Conservation (phyloP, 2,329 filamentous ascomycete genomes). For the Sporothrix curviconia region DNA sequence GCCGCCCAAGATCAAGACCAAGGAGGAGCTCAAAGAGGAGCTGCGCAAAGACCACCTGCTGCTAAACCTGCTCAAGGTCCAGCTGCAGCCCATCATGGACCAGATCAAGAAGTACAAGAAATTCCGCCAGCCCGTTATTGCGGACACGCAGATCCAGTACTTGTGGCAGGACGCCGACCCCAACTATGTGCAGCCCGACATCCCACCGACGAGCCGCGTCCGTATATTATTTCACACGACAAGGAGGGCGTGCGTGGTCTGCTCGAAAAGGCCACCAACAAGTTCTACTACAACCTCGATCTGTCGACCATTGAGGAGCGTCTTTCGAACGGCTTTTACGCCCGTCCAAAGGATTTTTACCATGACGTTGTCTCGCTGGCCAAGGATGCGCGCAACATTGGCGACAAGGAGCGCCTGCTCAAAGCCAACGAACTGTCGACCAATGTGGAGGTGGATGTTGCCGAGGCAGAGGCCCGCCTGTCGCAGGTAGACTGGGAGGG, state of each 20-base stretch:
- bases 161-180: conserved; percentile 79
- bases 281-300: conserved; percentile 93
- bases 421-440: conserved; percentile 87
- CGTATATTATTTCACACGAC: conserved; percentile 75
- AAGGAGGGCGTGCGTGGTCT: conserved; percentile 71
- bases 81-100: conserved; percentile 93
- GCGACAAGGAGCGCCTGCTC: conserved; percentile 75
- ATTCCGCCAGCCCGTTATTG: conserved; percentile 75
- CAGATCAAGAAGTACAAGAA: conserved; percentile 92
- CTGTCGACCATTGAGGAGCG: conserved; percentile 89
- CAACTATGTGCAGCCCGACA: conserved; percentile 53
- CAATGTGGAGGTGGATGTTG: conserved; percentile 92
- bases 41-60: conserved; percentile 76
- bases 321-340: conserved; percentile 95
- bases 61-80: conserved; percentile 80
- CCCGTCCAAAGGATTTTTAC: conserved; percentile 80
- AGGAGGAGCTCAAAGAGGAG: conserved; percentile 73
- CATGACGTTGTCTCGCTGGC: conserved; percentile 78
- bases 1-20: conserved; percentile 60
- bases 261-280: conserved; percentile 65
- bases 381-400: conserved; percentile 74
- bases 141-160: conserved; percentile 68
- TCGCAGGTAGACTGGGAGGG: conserved; percentile 72
- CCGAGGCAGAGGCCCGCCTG: conserved; percentile 53
- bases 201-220: conserved; percentile 55